These are phyloP conservation scores for Pezicula neosporulosa DNA, from an alignment of 2,329 filamentous ascomycete species.

Conservation along the genomic window DNA sequence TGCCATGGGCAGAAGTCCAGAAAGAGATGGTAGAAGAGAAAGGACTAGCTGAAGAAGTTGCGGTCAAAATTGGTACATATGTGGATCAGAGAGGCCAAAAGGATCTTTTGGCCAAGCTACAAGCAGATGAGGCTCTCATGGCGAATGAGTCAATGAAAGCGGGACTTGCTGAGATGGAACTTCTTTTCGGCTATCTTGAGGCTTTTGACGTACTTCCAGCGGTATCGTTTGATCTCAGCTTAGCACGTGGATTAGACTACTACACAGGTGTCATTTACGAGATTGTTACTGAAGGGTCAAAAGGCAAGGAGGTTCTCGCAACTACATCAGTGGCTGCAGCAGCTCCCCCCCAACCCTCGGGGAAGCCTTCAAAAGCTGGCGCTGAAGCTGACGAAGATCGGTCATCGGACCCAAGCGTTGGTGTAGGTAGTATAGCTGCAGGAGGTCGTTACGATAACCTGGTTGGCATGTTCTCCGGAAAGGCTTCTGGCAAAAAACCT, in stretches of 20 bases:
- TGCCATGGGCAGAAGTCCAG: slow-evolving; percentile 84
- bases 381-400: slow-evolving; percentile 57
- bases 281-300: slow-evolving; percentile 75
- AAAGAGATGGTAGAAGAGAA: slow-evolving; percentile 94
- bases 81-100: slow-evolving; percentile 73
- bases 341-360: slow-evolving; percentile 30
- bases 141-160: slow-evolving; percentile 73
- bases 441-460: slow-evolving; percentile 91
- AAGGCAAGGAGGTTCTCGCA: slow-evolving; percentile 35
- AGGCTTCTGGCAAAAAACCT: slow-evolving; percentile 34
- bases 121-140: slow-evolving; percentile 62
- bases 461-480: slow-evolving; percentile 89
- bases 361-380: slow-evolving; percentile 44
- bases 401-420: slow-evolving; percentile 74
- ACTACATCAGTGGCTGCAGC: slow-evolving; percentile 34
- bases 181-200: slow-evolving; percentile 79
- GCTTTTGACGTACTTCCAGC: slow-evolving; percentile 69
- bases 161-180: slow-evolving; percentile 75
- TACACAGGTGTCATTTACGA: slow-evolving; percentile 79
- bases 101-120: slow-evolving; percentile 69
- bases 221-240: slow-evolving; percentile 84
- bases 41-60: slow-evolving; percentile 70
- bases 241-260: slow-evolving; percentile 87
- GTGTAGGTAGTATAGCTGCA: slow-evolving; percentile 84
- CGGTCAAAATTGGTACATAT: slow-evolving; percentile 84